Base-by-base conservation (phyloP, 441 rosid genomes). In the Brassica balearica region DNA sequence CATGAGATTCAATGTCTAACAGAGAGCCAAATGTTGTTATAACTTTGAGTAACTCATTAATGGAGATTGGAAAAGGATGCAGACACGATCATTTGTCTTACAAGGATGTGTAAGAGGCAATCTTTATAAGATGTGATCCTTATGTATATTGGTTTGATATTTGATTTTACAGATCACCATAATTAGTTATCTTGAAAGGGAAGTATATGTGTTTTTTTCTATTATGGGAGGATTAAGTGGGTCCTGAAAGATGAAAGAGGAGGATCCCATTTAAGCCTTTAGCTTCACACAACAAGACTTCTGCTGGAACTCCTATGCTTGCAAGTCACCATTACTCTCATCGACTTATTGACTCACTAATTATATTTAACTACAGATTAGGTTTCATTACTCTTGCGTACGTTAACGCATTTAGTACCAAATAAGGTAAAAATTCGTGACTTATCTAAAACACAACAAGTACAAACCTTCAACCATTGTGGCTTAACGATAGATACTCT, bases 271-370 rank as follows among this genome's bases (percentile, higher is more conserved):
- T 67, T 22, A 61, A 67, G 74, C 36, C 81, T 88, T 85, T 84
- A 79, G 73, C 89, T 84, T 88, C 64, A 88, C 86, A 80, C 88
- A 83, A 82, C 11, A 53, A 71, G 75, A 79, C 82, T 81, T 84
- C 9, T 65, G 51, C 65, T 64, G 68, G 43, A 71, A 43, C 17
- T 14, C 67, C 8, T 62, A 78, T 69, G 64, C 70, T 71, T 60
- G 64, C 69, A 87, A 79, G 86, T 74, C 63, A 78, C 70, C 58
- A 68, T 32, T 4, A 12, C 38, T 20, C 59, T 19, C 14, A n/a
- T 56, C 55, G 23, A 41, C 48, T 58, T 69, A 29, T 69, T 58
- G 72, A 56, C 32, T 74, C 36, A 58, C 63, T 65, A 43, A 20
- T 65, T 56, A 41, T 65, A 25, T 53, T 32, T 48, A 19, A n/a